A percentile compares a stretch with the other conserved stretches of the same genome.
These are phyloP conservation scores for Ustilago curta DNA, from an alignment of 1,284 basidiomycete genomes.

Conservation along the genomic window DNA sequence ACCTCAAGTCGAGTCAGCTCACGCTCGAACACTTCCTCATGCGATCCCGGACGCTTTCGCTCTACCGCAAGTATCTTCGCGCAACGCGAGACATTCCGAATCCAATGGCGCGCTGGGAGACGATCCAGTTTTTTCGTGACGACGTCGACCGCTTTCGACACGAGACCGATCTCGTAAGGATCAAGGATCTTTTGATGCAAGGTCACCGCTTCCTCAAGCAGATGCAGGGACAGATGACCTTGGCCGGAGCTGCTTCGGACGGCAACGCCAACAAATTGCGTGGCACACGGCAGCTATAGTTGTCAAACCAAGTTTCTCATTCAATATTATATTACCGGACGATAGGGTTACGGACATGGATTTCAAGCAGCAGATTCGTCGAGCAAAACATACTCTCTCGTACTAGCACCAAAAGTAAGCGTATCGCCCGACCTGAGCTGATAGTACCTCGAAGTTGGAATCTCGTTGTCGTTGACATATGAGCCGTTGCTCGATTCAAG, in stretches of 20 bases:
- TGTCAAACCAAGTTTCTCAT: neutral
- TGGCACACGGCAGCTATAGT: slow-evolving; percentile 28
- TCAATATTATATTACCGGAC: too few relatives aligned
- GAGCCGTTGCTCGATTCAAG: slow-evolving; percentile 97
- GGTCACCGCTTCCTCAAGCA: slow-evolving; percentile 50
- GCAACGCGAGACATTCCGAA: slow-evolving; percentile 60
- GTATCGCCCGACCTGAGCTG: slow-evolving; percentile 85
- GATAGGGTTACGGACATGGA: too few relatives aligned
- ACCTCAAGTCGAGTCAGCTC: slow-evolving; percentile 43
- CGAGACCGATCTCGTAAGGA: slow-evolving; percentile 42
- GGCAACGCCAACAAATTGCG: slow-evolving; percentile 31
- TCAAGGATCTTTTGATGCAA: slow-evolving; percentile 49
- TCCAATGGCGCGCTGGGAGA: slow-evolving; percentile 58
- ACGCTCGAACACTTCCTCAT: slow-evolving; percentile 58
- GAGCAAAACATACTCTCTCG: slow-evolving; percentile 63
- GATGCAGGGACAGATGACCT: slow-evolving; percentile 55
- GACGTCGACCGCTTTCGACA: slow-evolving; percentile 44
- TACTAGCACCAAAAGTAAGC: slow-evolving; percentile 62
- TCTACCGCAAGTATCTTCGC: slow-evolving; percentile 58
- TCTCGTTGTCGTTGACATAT: slow-evolving; percentile 84
- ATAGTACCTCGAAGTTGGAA: slow-evolving; percentile 89
- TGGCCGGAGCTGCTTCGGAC: slow-evolving; percentile 36
- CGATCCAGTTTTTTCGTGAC: slow-evolving; percentile 54
- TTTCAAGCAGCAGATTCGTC: slow-evolving; percentile 47
- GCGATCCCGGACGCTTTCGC: slow-evolving; percentile 42